Percentiles rank a stretch among this genome's conserved stretches.
phyloP scores from a whole-genome alignment of 2,329 filamentous ascomycete genomes.

The Aspergillus sp. region DNA sequence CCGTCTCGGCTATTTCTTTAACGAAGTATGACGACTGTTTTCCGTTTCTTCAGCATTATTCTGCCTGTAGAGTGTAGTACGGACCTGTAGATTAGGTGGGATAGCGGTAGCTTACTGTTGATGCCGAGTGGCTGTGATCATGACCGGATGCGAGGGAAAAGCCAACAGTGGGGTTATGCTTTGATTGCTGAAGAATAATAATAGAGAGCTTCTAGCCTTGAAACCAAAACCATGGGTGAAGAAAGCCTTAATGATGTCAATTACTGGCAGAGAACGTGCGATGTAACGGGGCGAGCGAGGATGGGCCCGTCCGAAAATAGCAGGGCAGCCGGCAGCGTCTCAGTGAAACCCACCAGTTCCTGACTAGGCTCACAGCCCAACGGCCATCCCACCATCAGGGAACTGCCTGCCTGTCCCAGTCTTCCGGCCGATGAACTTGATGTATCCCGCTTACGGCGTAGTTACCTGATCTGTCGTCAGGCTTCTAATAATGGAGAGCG shows the following conservation, averaged over 20 bases:
- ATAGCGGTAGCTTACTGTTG: not conserved
- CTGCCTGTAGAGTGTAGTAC: not conserved
- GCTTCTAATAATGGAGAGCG: not conserved
- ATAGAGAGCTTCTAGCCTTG: not conserved
- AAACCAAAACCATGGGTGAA: not conserved
- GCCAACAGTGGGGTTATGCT: not conserved
- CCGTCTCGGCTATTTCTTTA: conserved; percentile 32
- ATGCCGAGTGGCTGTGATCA: not conserved
- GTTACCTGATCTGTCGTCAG: not conserved
- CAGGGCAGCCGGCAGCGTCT: not conserved
- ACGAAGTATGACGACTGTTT: conserved; percentile 39
- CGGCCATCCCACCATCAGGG: not conserved
- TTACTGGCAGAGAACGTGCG: not conserved
- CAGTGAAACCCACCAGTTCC: conserved; percentile 6
- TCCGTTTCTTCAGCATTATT: conserved; percentile 25
- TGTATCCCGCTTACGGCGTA: not conserved
- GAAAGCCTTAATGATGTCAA: conserved; percentile 2
- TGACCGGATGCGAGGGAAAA: not conserved
- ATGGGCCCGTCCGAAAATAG: conserved; percentile 10
- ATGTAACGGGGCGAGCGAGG: not conserved
- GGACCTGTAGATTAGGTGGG: not conserved
- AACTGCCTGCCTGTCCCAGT: no score
- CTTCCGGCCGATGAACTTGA: not conserved
- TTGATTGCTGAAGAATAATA: not conserved
- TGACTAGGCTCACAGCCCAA: conserved; percentile 1